Evolutionary conservation across 2,329 filamentous ascomycete species (phyloP), one percentile per base, ranked within the genome.

Genomic region (Moelleriella libera): DNA sequence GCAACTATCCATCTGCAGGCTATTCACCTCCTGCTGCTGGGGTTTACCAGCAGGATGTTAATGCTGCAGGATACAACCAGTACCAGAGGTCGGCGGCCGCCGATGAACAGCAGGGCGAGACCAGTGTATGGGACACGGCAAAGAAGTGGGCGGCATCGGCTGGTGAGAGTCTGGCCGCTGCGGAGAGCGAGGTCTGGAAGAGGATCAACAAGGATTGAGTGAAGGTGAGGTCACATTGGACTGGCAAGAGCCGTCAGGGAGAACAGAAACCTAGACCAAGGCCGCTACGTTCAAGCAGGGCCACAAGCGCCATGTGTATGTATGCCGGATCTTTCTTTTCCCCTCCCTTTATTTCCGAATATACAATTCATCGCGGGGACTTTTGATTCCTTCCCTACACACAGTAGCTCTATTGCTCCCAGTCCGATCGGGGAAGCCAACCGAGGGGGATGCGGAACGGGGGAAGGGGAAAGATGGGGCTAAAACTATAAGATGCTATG

Each of bases 131-230:
- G 74, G 68, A 68, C 48, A 62, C 71, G 44, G 76, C 76, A 9
- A 78, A 74, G 66, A 78, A 75, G 59, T 71, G 74, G 68, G 75
- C 73, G 43, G 64, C 69, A 50, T 70, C 69, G 34, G 78, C 77
- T 6, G 77, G 78, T 45, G 71, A 72, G 51, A 76, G 71, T 58
- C 61, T 82, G 30, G 73, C 70, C 7, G 74, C 71, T 11, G 76
- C 75, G 11, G 78, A 82, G 65, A 67, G 65, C 45, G 76, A 80
- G 60, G 71, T 82, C 29, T 82, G 78, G 78, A 74, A 71, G 62
- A 72, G 70, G 57, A 76, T 82, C 57, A 81, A 78, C 62, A 78
- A 76, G 63, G 67, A 74, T 44, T 73, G 41, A 47, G 43, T 11
- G 29, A 41, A 12, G 12, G 34, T 8, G 34, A 39, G 34, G 34